phyloP scores from a whole-genome alignment of 2,329 filamentous ascomycete species.

The Dothideomycetes sp. region DNA sequence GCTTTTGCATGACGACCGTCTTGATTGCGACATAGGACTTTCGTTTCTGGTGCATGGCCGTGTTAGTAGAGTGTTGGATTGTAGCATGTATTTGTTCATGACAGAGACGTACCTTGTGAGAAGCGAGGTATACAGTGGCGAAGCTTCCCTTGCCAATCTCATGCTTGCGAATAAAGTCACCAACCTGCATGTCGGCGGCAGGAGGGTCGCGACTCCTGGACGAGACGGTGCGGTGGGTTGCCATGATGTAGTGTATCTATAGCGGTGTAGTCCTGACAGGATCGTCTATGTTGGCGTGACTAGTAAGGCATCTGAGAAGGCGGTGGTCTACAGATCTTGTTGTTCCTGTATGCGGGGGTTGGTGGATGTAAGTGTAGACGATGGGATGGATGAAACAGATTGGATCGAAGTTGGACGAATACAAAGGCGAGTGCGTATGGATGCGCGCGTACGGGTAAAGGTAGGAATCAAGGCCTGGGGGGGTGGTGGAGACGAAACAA shows the following conservation, averaged over 20 bases:
- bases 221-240: slow-evolving; percentile 1
- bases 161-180: slow-evolving; percentile 71
- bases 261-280: slow-evolving; percentile 1
- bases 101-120: slow-evolving; percentile 23
- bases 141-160: slow-evolving; percentile 98
- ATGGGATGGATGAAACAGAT: neutral
- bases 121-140: slow-evolving; percentile 68
- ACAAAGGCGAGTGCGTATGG: neutral
- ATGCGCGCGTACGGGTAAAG: neutral
- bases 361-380: neutral
- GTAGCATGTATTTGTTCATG: neutral
- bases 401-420: neutral
- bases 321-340: neutral
- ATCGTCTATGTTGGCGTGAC: neutral
- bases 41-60: slow-evolving; percentile 46
- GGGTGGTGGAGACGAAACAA: neutral
- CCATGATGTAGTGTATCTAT: slow-evolving; percentile 6
- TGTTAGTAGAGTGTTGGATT: neutral
- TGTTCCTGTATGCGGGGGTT: neutral
- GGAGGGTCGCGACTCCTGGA: slow-evolving; percentile 1
- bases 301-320: slow-evolving; percentile 2
- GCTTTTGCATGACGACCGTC: slow-evolving; percentile 79
- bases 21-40: slow-evolving; percentile 88
- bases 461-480: neutral
- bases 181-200: slow-evolving; percentile 42